phyloP scores from a whole-genome alignment of 2,329 filamentous ascomycete species.

The Bimuria novae-zelandiae region DNA sequence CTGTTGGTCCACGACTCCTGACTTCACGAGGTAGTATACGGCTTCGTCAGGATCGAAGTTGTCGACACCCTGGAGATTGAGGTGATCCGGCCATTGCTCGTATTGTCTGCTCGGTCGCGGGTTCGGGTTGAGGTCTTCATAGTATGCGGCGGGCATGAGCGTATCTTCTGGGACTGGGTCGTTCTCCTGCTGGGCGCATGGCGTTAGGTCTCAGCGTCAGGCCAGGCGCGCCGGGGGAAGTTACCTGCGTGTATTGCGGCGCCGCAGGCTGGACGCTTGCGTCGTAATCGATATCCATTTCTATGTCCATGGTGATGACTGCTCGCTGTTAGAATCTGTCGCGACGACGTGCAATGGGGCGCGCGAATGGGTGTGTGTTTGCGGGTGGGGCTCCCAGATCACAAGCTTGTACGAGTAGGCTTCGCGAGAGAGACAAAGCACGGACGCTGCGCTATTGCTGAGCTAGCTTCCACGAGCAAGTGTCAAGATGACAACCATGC shows the following conservation, averaged over 20 bases:
- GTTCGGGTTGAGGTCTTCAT: slow-evolving; percentile 34
- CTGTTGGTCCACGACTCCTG: slow-evolving; percentile 63
- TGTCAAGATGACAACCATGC: too few species aligned
- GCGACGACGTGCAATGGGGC: slow-evolving; percentile 10
- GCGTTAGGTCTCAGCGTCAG: slow-evolving; percentile 11
- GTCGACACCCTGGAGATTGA: slow-evolving; percentile 85
- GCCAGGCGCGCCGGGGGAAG: slow-evolving; percentile 9
- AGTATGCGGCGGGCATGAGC: slow-evolving; percentile 40
- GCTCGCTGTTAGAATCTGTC: slow-evolving; percentile 8
- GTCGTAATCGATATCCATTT: slow-evolving; percentile 41
- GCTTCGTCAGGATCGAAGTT: slow-evolving; percentile 80
- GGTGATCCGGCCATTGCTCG: slow-evolving; percentile 60
- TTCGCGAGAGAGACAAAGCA: too few species aligned
- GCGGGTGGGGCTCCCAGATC: slow-evolving; percentile 20
- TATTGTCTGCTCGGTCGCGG: slow-evolving; percentile 11
- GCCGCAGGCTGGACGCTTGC: slow-evolving; percentile 20
- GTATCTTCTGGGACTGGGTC: slow-evolving; percentile 16
- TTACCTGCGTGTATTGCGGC: slow-evolving; percentile 28
- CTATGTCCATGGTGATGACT: slow-evolving; percentile 31
- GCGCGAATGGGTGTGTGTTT: slow-evolving; percentile 2
- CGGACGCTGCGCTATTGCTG: too few species aligned
- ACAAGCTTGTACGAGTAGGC: too few species aligned
- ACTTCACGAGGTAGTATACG: slow-evolving; percentile 71
- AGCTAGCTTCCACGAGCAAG: too few species aligned
- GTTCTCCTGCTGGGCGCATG: slow-evolving; percentile 9